Conservation (phyloP, 345 rosid species). For the Bruguiera gymnorhiza region DNA sequence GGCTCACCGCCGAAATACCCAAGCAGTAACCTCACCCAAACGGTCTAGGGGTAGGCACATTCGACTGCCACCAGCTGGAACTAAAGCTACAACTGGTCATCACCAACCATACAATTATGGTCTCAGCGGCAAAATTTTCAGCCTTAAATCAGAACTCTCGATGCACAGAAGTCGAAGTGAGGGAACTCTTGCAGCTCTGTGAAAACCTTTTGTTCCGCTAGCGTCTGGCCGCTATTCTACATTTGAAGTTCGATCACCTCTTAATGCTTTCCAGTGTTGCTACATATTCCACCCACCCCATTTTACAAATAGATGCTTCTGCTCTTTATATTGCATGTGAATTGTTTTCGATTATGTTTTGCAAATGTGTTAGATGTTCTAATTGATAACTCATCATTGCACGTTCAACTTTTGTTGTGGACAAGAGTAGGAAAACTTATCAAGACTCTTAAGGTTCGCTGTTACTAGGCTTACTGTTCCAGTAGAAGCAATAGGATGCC, state of each 20-base stretch:
- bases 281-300: no score
- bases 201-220: background rate
- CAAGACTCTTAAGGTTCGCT: no score
- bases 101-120: slow-evolving; percentile 41
- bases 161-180: slow-evolving; percentile 75
- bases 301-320: no score
- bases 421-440: no score
- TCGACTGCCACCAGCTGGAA: slow-evolving; percentile 56
- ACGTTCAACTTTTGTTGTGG: no score
- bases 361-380: no score
- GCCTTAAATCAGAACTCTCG: slow-evolving; percentile 45
- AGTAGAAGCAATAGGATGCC: no score
- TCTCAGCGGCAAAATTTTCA: slow-evolving; percentile 42
- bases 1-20: slow-evolving; percentile 39
- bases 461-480: no score
- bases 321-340: no score
- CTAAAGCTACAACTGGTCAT: slow-evolving; percentile 34
- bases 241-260: background rate
- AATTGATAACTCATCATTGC: no score
- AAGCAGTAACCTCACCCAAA: slow-evolving; percentile 39
- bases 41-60: slow-evolving; percentile 50
- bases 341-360: no score
- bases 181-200: slow-evolving; percentile 34
- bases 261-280: no score
- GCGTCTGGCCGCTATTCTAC: background rate